These are phyloP conservation scores for Sorghum bicolor DNA, from an alignment of 176 grass and related monocot genomes.

Conservation along the genomic window DNA sequence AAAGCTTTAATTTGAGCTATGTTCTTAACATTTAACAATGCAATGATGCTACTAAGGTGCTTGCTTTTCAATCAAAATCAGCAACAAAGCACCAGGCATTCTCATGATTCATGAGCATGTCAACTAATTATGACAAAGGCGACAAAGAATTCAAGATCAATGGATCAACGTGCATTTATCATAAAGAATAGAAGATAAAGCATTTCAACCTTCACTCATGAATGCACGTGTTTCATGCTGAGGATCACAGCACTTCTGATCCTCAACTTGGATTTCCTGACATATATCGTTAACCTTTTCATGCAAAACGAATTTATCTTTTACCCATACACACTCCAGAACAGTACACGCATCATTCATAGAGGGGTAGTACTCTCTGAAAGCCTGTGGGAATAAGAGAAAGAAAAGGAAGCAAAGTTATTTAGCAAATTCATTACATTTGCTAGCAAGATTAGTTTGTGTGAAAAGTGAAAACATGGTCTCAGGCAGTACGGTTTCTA, in stretches of 20 bases:
- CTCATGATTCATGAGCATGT: background rate
- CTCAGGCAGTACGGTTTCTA: background rate
- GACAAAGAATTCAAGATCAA: background rate
- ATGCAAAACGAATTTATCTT: slow-evolving; percentile 69
- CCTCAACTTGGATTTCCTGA: slow-evolving; percentile 29
- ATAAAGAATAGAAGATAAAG: background rate
- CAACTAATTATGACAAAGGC: background rate
- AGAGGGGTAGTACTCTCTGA: slow-evolving; percentile 61
- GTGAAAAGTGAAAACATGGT: background rate
- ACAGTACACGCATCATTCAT: slow-evolving; percentile 17
- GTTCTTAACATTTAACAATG: background rate
- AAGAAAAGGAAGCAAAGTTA: background rate
- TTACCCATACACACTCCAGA: slow-evolving; percentile 60
- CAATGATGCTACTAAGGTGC: background rate
- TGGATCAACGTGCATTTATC: background rate
- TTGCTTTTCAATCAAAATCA: background rate
- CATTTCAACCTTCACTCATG: slow-evolving; percentile 36
- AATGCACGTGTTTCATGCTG: slow-evolving; percentile 47
- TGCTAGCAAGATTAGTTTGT: background rate
- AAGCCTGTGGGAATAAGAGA: slow-evolving; percentile 30
- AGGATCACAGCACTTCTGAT: slow-evolving; percentile 3
- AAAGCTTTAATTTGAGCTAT: background rate
- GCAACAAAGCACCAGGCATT: background rate
- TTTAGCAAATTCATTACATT: background rate
- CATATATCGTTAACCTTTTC: slow-evolving; percentile 35